Evolutionary conservation across 139 green algal species (phyloP).

Genomic region (Chlamydomonas asymmetrica): DNA sequence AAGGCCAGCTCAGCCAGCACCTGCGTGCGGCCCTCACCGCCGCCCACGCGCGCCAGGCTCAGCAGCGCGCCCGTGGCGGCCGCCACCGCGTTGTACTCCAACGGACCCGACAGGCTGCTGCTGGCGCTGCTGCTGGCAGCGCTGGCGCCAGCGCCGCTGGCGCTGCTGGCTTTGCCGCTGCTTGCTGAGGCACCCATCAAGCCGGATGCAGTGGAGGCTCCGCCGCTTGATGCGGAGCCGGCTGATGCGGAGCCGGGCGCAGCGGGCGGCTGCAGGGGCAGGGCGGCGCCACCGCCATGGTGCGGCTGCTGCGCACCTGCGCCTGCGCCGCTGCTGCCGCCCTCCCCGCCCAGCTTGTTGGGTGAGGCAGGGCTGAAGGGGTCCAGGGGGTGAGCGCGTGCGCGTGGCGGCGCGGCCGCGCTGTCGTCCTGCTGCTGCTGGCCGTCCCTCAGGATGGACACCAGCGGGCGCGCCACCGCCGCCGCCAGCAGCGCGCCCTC

Average conservation of each 20-base stretch:
- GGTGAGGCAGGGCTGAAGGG: too few species aligned
- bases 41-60: not conserved
- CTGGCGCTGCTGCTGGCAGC: not conserved
- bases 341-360: not conserved
- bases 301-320: not conserved
- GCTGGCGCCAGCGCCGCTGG: not conserved
- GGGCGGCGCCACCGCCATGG: not conserved
- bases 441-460: conserved; percentile 5
- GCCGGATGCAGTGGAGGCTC: not conserved
- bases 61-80: conserved; percentile 15
- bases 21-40: not conserved
- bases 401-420: too few species aligned
- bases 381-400: too few species aligned
- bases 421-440: not conserved
- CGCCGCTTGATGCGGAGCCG: not conserved
- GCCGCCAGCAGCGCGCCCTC: not conserved
- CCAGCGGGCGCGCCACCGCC: conserved; percentile 11
- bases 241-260: not conserved
- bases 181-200: not conserved
- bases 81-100: conserved; percentile 18
- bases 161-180: not conserved
- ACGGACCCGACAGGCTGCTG: not conserved
- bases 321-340: not conserved
- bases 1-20: conserved; percentile 54
- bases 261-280: not conserved